Percentiles rank a stretch among this genome's conserved stretches.
Evolutionary conservation across 441 rosid genomes (phyloP).

Genomic region (Erysimum pusillum): DNA sequence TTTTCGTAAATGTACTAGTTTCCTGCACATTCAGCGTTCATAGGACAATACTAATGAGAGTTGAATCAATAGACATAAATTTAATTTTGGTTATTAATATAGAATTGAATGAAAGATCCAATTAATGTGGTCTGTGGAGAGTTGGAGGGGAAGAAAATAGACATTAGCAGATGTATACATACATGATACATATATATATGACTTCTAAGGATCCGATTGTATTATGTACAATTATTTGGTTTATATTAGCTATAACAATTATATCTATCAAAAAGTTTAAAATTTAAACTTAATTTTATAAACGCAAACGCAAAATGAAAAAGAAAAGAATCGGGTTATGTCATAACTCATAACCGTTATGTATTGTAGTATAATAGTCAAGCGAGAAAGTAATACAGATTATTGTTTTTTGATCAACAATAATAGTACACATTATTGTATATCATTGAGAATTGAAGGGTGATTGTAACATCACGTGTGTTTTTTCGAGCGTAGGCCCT

Average conservation of each 20-base stretch:
- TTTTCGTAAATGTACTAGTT: not conserved
- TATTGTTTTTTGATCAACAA: slow-evolving; percentile 1
- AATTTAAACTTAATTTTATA: not conserved
- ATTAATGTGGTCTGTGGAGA: not conserved
- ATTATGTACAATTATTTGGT: not conserved
- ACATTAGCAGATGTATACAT: not conserved
- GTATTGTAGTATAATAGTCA: not conserved
- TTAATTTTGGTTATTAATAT: not conserved
- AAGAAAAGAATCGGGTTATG: not conserved
- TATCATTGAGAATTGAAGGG: slow-evolving; percentile 27
- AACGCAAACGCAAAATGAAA: not conserved
- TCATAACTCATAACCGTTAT: too few relatives aligned
- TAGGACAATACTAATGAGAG: not conserved
- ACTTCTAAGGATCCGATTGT: not conserved
- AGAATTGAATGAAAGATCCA: not conserved
- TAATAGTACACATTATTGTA: not conserved
- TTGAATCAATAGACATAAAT: not conserved
- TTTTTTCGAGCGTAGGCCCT: slow-evolving; percentile 36
- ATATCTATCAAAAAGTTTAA: not conserved
- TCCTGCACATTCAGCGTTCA: not conserved
- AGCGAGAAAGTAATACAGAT: slow-evolving; percentile 20
- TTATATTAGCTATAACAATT: not conserved
- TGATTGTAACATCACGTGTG: slow-evolving; percentile 27
- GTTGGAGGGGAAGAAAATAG: not conserved
- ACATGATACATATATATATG: not conserved